Conservation (phyloP, 2,329 filamentous ascomycete genomes). For the Trichophyton schoenleinii region DNA sequence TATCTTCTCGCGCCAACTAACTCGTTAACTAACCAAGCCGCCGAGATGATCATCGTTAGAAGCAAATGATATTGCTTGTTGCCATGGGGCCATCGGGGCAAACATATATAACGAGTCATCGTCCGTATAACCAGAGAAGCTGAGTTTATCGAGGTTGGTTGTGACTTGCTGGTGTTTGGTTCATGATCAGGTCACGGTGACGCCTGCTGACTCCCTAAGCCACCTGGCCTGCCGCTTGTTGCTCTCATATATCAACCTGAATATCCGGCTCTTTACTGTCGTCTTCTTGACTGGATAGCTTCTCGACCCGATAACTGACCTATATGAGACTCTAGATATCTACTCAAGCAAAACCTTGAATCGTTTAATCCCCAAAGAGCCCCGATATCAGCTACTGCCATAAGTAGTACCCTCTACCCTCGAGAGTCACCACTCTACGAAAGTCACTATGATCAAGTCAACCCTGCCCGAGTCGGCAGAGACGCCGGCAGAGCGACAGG, state of each 20-base stretch:
- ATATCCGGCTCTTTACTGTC: neutral
- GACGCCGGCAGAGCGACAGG: conserved; percentile 8
- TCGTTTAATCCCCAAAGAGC: neutral
- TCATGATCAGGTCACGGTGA: neutral
- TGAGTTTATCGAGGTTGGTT: neutral
- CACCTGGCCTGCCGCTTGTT: neutral
- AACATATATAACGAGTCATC: neutral
- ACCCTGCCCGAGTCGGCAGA: neutral
- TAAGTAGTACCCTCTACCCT: neutral
- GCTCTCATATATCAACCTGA: neutral
- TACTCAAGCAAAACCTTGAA: neutral
- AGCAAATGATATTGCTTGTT: neutral
- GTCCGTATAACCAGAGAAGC: neutral
- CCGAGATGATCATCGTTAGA: neutral
- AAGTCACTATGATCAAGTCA: neutral
- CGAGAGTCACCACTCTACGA: neutral
- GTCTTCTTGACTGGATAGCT: too few species aligned
- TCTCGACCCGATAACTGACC: neutral
- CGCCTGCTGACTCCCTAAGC: neutral
- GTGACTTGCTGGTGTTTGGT: neutral
- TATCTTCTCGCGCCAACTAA: neutral
- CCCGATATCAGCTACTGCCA: neutral
- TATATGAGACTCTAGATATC: neutral
- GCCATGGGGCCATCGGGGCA: neutral
- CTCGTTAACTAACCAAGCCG: neutral